phyloP scores from a whole-genome alignment of 805 yeast species.

The Scheffersomyces coipomensis region DNA sequence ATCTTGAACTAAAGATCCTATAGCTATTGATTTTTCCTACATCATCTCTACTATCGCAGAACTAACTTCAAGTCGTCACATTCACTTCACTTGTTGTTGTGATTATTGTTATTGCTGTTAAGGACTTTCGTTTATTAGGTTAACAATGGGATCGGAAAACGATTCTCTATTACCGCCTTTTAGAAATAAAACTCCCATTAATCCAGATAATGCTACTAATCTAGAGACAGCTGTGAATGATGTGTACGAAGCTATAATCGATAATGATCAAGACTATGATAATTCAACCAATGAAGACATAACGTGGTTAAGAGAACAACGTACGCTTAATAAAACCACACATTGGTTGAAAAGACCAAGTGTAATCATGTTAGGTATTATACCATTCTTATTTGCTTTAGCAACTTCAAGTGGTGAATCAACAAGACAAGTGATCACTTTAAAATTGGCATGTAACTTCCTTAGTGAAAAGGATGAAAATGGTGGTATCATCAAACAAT shows the following conservation, averaged over 20 bases:
- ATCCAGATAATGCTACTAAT: conserved; percentile 3
- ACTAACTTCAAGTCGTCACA: too few species aligned
- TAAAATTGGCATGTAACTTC: conserved; percentile 28
- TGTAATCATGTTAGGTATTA: conserved; percentile 44
- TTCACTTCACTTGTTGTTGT: too few species aligned
- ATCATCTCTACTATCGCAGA: too few species aligned
- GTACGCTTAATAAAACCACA: conserved; percentile 38
- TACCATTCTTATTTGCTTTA: conserved; percentile 42
- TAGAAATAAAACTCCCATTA: not conserved
- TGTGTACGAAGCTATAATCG: conserved; percentile 40
- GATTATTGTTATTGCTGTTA: too few species aligned
- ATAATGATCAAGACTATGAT: conserved; percentile 26
- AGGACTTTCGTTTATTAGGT: too few species aligned
- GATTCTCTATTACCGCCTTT: not conserved
- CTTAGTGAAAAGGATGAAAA: conserved; percentile 10
- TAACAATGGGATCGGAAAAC: not conserved
- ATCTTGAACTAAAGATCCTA: too few species aligned
- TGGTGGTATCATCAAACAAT: conserved; percentile 9
- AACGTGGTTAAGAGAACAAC: conserved; percentile 50
- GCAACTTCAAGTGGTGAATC: conserved; percentile 38
- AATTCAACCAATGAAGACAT: conserved; percentile 39
- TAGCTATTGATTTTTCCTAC: too few species aligned
- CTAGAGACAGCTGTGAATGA: conserved; percentile 33
- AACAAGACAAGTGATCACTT: conserved; percentile 36
- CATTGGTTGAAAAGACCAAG: conserved; percentile 62